Base-by-base conservation (phyloP, 192 early-diverging fungal genomes). In the Coemansia sp. region DNA sequence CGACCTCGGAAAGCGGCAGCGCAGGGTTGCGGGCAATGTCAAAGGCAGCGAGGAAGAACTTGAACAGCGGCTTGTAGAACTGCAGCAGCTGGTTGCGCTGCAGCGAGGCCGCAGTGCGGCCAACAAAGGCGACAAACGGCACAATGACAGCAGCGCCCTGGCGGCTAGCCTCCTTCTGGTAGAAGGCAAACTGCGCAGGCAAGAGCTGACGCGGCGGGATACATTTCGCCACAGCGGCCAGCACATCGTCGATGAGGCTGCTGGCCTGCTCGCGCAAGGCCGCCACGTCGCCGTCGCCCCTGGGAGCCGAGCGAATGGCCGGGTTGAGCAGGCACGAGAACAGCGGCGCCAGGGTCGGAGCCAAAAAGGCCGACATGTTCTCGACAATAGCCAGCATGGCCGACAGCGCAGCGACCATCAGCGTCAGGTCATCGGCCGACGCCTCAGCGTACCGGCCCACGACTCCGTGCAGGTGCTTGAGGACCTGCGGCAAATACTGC, bases 41-140 rank as follows among this genome's bases (percentile, higher is more conserved):
- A 62, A 89, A 89, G 2, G 77, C 86, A 3, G 82, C 59, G 63
- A 96, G 75, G 83, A 96, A 96, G 76, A 96, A 91, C 75, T 93
- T 91, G 88, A 95, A 92, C 67, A 96, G 78, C 21, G 90, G 90
- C 51, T 87, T 92, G 76, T 91, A 87, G 77, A 89, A 87, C 66
- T 88, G 82, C n/a, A 85, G 74, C 64, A 98, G 77, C 21, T 86
- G 81, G 55, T 81, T 78, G 31, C 88, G 85, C 32, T 89, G 77
- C 85, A 96, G 84, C 25, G 89, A 75, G 0, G 73, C 68, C 41
- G 92, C 87, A 1, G 90, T 82, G 62, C 88, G 84, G n/a, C 86
- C 85, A 23, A 89, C 86, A 64, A 98, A 82, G 31, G 81, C 84
- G 57, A 92, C 84, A 57, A 94, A 78, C 25, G 88, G 85, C 72